Evolutionary conservation across 257 asterid species (phyloP).

Genomic region (Jasminum sambac): DNA sequence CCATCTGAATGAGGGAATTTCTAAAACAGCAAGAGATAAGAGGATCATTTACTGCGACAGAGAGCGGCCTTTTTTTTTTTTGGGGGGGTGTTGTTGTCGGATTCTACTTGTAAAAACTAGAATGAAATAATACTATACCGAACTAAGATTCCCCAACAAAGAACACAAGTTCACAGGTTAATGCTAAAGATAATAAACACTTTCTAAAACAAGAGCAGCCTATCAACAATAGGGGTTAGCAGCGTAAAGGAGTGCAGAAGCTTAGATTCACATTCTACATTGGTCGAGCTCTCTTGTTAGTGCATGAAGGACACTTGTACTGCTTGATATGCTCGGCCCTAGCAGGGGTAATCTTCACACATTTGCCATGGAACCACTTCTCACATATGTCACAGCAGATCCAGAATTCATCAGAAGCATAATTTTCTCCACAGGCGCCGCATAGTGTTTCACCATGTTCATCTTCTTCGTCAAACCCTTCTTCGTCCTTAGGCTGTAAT

Average conservation of each 20-base stretch:
- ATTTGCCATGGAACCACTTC: conserved; percentile 89
- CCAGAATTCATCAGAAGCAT: conserved; percentile 73
- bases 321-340: conserved; percentile 75
- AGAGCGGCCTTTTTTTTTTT: too few species aligned
- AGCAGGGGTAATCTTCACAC: conserved; percentile 85
- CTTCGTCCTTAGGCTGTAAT: conserved; percentile 49
- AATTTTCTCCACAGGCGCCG: conserved; percentile 65
- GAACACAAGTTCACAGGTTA: conserved; percentile 36
- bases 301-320: conserved; percentile 83
- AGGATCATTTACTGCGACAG: too few species aligned
- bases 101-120: background rate
- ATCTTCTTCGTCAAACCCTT: conserved; percentile 56
- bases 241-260: conserved; percentile 13
- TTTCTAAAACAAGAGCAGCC: conserved; percentile 22
- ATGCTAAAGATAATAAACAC: conserved; percentile 15
- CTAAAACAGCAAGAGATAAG: background rate
- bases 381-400: conserved; percentile 81
- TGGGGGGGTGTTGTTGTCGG: too few species aligned
- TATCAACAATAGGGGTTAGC: conserved; percentile 15
- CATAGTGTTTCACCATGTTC: conserved; percentile 73
- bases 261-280: conserved; percentile 15
- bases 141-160: background rate
- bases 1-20: background rate
- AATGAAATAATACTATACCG: background rate
- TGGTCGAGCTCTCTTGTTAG: conserved; percentile 62